Evolutionary conservation across 2,329 filamentous ascomycete species (phyloP), one percentile per base, ranked within the genome.

Genomic region (Diaporthe vaccinii): DNA sequence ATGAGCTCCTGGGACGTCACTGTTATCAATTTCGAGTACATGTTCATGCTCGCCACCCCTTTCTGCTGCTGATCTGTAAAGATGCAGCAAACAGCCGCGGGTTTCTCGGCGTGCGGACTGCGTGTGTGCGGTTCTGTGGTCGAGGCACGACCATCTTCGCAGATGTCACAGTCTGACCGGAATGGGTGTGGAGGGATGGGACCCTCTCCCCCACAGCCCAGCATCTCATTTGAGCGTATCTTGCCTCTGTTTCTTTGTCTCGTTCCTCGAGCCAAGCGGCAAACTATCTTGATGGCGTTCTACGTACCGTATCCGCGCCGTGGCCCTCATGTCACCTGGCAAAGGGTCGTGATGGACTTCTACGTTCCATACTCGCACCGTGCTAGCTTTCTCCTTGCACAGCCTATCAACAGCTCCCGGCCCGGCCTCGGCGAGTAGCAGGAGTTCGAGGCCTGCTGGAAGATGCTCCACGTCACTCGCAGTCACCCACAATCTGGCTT

Each of bases 391-490:
- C 5, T 2, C 9, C 25, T n/a, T 61, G 5, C n/a, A 79, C 79
- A 82, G 84, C 79, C 82, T 57, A 59, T 78, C 36, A 61, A 76
- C 9, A 55, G 36, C 36, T 28, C 22, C 15, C 57, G 69, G 31
- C 57, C 49, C 51, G 51, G 44, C 46, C 76, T 59, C 68, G 84
- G 87, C 76, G 91, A 93, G 78, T 87, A 89, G 14, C 89, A 93
- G 79, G 95, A 97, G 78, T 98, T 98, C 82, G 94, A 98, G 25
- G 87, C 90, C 4, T 94, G 92, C 79, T 99, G 97, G 97, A 87
- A 88, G 20, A 91, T 92, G 59, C 90, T 99, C 9, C 88, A 92
- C 61, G 89, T 95, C 96, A 5, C 90, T 99, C 71, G 7, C 44
- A 20, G 6, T 22, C 17, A 20, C 7, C 44, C 20, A 49, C 17